A percentile compares a stretch with the other conserved stretches of the same genome.
These are phyloP conservation scores for Cyclostephanos tholiformis DNA, from an alignment of 108 stramenopile species.

Conservation along the genomic window DNA sequence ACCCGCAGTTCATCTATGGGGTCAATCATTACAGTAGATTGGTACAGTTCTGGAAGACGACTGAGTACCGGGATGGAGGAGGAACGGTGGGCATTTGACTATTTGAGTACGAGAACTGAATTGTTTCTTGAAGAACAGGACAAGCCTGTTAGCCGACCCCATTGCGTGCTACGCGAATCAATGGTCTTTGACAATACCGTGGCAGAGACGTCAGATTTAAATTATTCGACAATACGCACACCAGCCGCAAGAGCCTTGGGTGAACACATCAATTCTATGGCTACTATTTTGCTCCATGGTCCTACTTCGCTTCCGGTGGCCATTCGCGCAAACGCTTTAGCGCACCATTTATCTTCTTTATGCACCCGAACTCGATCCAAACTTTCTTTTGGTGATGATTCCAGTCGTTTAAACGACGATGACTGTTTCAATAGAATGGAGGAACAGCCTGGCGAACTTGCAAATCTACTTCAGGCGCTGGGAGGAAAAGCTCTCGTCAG, in stretches of 20 bases:
- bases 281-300: conserved; percentile 45
- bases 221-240: conserved; percentile 4
- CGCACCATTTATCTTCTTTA: conserved; percentile 20
- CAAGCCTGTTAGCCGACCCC: neutral
- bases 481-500: conserved; percentile 38
- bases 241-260: conserved; percentile 33
- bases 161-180: conserved; percentile 33
- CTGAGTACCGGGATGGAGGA: conserved; percentile 39
- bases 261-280: conserved; percentile 36
- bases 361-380: conserved; percentile 27
- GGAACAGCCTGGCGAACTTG: conserved; percentile 13
- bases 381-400: conserved; percentile 2
- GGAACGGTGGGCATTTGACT: conserved; percentile 51
- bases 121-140: conserved; percentile 32
- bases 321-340: conserved; percentile 23
- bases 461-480: conserved; percentile 13
- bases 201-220: neutral
- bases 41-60: conserved; percentile 43
- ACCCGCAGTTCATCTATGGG: conserved; percentile 9
- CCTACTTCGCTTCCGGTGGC: conserved; percentile 34
- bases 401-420: neutral
- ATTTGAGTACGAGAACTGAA: conserved; percentile 39
- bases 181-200: conserved; percentile 35
- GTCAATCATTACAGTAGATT: conserved; percentile 45
- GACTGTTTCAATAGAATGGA: neutral